Base-by-base conservation (phyloP, 164 flowering plant genomes). In the Chimonanthus praecox region DNA sequence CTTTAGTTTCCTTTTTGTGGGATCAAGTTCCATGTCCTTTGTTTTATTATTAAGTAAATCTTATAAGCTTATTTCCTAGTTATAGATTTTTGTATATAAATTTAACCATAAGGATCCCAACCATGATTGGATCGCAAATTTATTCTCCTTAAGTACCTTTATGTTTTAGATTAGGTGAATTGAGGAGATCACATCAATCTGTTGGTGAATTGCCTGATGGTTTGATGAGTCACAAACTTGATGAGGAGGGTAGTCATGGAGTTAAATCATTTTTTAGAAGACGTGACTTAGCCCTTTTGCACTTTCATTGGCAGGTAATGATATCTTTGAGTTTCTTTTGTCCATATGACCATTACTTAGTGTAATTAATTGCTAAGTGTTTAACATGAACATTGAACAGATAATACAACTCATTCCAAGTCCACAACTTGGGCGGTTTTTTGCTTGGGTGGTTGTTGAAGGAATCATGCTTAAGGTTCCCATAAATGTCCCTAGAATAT, bases 401-500 rank as follows among this genome's bases (percentile, higher is more conserved):
- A 88, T 96, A 78, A 81, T 96, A 79, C 99, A 96, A 78, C 79
- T 96, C 49, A 80, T 87, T 61, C 94, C 92, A 43, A 84, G 89
- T 84, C 74, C 88, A 78, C 82, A 81, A 71, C 84, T 47, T 71
- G 97, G 97, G 46, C 87, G 84, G 47, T 90, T 88, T 83, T 87
- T 79, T 81, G 98, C 97, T 66, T 96, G 99, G 99, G 86, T 90
- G 72, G 87, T 92, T 74, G 94, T 85, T 1, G 95, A 90, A 70
- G 97, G 97, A 78, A 76, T 84, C 69, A 96, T 96, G 98, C 86
- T 82, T 77, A 96, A 90, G 83, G 85, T 96, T 81, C 89, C 96
- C 58, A 70, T 96, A 48, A 83, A 58, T 75, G 87, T 90, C 72
- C 96, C 97, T 62, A 85, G 98, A 82, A 87, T 92, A 44, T 92